Evolutionary conservation across 2,329 filamentous ascomycete genomes (phyloP), one percentile per base, ranked within the genome.

Genomic region (Aureobasidium sp.): DNA sequence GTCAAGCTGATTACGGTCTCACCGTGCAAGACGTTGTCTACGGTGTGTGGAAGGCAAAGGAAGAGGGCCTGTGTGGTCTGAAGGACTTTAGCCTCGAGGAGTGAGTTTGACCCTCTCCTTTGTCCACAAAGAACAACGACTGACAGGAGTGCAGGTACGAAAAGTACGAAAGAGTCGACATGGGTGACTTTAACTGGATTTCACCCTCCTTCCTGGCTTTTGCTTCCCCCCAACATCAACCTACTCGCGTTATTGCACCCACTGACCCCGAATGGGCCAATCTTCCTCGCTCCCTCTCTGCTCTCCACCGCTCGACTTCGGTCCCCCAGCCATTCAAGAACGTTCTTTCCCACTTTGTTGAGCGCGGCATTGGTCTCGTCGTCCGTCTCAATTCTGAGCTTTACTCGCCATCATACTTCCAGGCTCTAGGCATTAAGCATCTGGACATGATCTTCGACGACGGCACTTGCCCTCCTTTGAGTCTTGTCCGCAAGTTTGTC

Each of bases 371-470:
- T 70, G 94, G 94, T 36, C 82, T 99, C 3, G 93, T 99, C 3
- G 94, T 99, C 45, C 88, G 94, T 45, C 81, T 99, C 66, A 99
- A 99, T 79, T 97, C 92, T 0, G 89, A 92, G 67, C 84, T 99
- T 8, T 99, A 99, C 80, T 96, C 90, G 0, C 90, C 94, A 0
- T 92, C 91, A n/a, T 97, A 93, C 79, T 99, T 99, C 75, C 94
- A 93, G 66, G 90, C 92, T 3, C 81, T 99, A 58, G 93, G 93
- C 34, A 97, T 99, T 71, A 87, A 91, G 70, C 94, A 99, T 73
- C 81, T 97, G 44, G 94, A 99, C 77, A 99, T 99, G 94, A 97
- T 99, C 71, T 99, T 99, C 72, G 94, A 97, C 71, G 94, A 99
- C 70, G 94, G 94, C 66, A 99, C 94, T 4, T 99, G 94, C 74